phyloP scores from a whole-genome alignment of 2,329 filamentous ascomycete genomes.

The Cercospora zeae-maydis region DNA sequence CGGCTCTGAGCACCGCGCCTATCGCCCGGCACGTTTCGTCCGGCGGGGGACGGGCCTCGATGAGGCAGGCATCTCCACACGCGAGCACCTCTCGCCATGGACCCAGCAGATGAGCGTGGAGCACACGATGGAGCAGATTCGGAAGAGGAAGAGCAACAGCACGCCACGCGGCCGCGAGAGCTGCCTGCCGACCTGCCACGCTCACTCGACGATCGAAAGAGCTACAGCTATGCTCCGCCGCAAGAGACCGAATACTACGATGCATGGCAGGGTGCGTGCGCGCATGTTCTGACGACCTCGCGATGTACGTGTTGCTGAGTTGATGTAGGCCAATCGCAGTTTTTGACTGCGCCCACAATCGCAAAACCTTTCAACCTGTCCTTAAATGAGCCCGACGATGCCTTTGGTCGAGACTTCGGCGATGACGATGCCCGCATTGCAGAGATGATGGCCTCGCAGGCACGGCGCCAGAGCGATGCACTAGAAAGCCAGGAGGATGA shows the following conservation, averaged over 20 bases:
- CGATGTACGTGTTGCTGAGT: slow-evolving; percentile 13
- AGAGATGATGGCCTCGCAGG: slow-evolving; percentile 92
- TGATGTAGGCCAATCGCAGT: slow-evolving; percentile 80
- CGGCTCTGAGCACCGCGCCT: neutral
- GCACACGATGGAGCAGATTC: slow-evolving; percentile 16
- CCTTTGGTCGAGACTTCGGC: slow-evolving; percentile 48
- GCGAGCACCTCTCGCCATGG: slow-evolving; percentile 19
- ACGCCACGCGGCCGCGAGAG: slow-evolving; percentile 40
- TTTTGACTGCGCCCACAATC: slow-evolving; percentile 79
- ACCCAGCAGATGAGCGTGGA: slow-evolving; percentile 16
- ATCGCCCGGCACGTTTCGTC: neutral
- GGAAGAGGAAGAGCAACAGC: slow-evolving; percentile 23
- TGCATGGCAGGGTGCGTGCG: slow-evolving; percentile 83
- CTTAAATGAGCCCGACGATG: slow-evolving; percentile 71
- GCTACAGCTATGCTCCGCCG: slow-evolving; percentile 58
- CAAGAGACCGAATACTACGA: slow-evolving; percentile 97
- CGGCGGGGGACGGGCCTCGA: neutral
- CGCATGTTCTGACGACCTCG: neutral
- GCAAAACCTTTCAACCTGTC: slow-evolving; percentile 79
- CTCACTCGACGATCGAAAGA: slow-evolving; percentile 82
- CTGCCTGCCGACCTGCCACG: slow-evolving; percentile 85
- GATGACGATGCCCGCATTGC: slow-evolving; percentile 86
- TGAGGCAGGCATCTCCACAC: slow-evolving; percentile 8
- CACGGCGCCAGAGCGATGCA: slow-evolving; percentile 62
- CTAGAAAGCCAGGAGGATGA: slow-evolving; percentile 75